Evolutionary conservation across 768 basidiomycete genomes (phyloP).

Genomic region (Pleurotus citrinopileatus): DNA sequence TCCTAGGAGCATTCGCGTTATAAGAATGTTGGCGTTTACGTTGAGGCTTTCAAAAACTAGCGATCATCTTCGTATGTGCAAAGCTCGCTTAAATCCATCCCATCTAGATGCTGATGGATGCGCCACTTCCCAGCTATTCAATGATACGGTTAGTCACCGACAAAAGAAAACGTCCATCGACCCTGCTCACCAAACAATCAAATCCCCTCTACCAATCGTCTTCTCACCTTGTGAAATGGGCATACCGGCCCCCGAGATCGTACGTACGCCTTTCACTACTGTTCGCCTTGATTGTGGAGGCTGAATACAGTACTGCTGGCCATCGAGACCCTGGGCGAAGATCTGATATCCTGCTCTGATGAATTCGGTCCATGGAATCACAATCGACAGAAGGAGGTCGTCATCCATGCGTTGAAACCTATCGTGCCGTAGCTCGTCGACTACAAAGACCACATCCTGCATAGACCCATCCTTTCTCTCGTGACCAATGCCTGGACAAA

Average conservation of each 20-base stretch:
- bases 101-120: slow-evolving; percentile 13
- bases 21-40: background rate
- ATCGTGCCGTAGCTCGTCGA: slow-evolving; percentile 57
- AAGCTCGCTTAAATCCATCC: slow-evolving; percentile 13
- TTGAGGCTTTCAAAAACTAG: background rate
- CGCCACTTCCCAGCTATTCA: slow-evolving; percentile 18
- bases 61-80: slow-evolving; percentile 10
- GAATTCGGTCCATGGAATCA: slow-evolving; percentile 53
- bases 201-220: slow-evolving; percentile 44
- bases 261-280: slow-evolving; percentile 5
- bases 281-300: background rate
- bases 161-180: background rate
- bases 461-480: slow-evolving; percentile 52
- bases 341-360: slow-evolving; percentile 47
- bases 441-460: slow-evolving; percentile 66
- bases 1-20: background rate
- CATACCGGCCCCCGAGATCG: slow-evolving; percentile 31
- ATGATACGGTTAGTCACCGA: no score
- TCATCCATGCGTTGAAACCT: slow-evolving; percentile 55
- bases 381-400: slow-evolving; percentile 53
- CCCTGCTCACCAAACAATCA: slow-evolving; percentile 44
- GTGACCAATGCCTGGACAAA: slow-evolving; percentile 65
- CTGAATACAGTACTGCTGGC: slow-evolving; percentile 24
- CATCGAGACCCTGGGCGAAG: slow-evolving; percentile 54
- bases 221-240: slow-evolving; percentile 42